Percentiles rank a stretch among this genome's conserved stretches.
These are phyloP conservation scores for Mitragyna speciosa DNA, from an alignment of 257 asterid genomes.

Conservation along the genomic window DNA sequence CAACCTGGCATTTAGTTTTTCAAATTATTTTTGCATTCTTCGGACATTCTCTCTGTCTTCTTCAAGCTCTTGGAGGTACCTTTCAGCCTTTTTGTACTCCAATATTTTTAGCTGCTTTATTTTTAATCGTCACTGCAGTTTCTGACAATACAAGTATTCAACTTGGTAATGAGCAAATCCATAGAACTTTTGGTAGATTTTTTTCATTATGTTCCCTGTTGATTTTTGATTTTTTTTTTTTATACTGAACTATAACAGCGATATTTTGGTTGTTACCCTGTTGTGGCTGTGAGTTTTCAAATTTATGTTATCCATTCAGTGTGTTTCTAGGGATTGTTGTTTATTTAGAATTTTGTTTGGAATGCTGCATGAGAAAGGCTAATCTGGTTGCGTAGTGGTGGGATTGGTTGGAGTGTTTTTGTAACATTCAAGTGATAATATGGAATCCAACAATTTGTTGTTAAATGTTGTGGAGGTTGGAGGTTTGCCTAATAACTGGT, in stretches of 20 bases:
- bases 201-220: too few species aligned
- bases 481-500: not conserved
- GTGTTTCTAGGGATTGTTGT: not conserved
- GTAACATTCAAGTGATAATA: not conserved
- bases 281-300: not conserved
- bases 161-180: not conserved
- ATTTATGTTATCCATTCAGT: not conserved
- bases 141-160: not conserved
- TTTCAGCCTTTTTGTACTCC: constrained; percentile 19
- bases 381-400: not conserved
- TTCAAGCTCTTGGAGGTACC: constrained; percentile 52
- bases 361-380: not conserved
- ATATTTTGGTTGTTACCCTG: not conserved
- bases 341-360: not conserved
- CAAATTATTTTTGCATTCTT: constrained; percentile 39
- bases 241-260: not conserved
- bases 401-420: not conserved
- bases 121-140: not conserved
- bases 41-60: constrained; percentile 35
- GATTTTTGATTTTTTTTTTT: too few species aligned
- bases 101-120: not conserved
- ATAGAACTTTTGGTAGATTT: not conserved
- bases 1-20: constrained; percentile 39
- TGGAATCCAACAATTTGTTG: not conserved
- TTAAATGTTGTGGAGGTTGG: not conserved